Conservation (phyloP, 2,329 filamentous ascomycete species). For the Rutstroemia sydowiana region DNA sequence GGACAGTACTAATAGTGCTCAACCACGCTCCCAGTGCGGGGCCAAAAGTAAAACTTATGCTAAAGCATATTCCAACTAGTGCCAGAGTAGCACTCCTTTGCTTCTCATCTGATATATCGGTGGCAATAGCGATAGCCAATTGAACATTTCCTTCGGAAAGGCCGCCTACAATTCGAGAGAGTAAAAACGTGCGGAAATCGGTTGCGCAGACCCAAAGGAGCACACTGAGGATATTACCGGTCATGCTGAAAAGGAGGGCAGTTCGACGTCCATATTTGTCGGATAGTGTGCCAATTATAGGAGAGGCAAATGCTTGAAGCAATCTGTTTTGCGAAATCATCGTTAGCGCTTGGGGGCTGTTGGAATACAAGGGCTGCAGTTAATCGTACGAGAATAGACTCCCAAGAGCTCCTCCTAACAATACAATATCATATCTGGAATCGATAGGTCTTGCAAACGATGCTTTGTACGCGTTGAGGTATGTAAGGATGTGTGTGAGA, state of each 20-base stretch:
- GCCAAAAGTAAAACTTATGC: constrained; percentile 93
- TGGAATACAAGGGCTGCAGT: background rate
- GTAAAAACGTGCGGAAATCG: constrained; percentile 92
- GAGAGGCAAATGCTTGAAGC: constrained; percentile 85
- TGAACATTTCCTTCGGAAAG: constrained; percentile 96
- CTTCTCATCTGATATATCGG: constrained; percentile 83
- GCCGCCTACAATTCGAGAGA: constrained; percentile 86
- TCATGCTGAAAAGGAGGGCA: constrained; percentile 85
- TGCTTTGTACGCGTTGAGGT: constrained; percentile 90
- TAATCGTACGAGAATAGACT: constrained; percentile 68
- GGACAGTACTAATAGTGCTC: constrained; percentile 67
- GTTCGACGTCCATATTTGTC: constrained; percentile 82
- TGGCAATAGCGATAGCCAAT: constrained; percentile 90
- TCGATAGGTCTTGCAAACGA: constrained; percentile 89
- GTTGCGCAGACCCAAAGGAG: constrained; percentile 89
- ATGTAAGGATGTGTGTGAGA: constrained; percentile 70
- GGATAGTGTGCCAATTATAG: constrained; percentile 80
- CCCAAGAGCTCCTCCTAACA: constrained; percentile 86
- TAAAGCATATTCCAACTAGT: constrained; percentile 92
- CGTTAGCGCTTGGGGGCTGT: background rate
- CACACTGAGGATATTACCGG: constrained; percentile 86
- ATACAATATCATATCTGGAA: constrained; percentile 91
- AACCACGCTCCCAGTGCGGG: constrained; percentile 86
- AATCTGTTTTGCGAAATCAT: constrained; percentile 44
- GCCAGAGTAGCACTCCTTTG: constrained; percentile 90